A percentile compares a stretch with the other conserved stretches of the same genome.
phyloP scores from a whole-genome alignment of 306 rosid genomes.

The Coriaria nepalensis region DNA sequence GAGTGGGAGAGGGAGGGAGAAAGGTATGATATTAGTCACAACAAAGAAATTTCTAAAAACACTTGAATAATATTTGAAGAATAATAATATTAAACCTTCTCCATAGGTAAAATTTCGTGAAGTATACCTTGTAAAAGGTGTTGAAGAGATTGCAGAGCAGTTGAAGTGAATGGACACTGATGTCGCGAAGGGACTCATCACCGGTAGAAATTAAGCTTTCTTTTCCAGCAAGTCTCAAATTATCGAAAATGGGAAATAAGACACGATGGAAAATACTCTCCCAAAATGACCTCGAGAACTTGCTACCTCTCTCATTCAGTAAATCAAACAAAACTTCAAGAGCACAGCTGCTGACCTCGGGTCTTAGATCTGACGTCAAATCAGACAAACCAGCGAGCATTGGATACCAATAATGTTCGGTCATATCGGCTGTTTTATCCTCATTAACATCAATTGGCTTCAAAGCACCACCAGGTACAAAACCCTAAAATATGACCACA shows the following conservation, averaged over 20 bases:
- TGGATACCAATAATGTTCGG: conserved; percentile 99
- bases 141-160: conserved; percentile 97
- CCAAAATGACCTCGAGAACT: conserved; percentile 88
- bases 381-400: conserved; percentile 99
- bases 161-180: conserved; percentile 94
- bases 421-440: conserved; percentile 59
- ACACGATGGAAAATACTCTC: conserved; percentile 96
- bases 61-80: background rate
- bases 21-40: background rate
- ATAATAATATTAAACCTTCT: background rate
- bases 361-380: conserved; percentile 87
- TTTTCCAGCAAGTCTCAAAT: conserved; percentile 90
- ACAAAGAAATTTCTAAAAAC: conserved; percentile 9
- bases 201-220: conserved; percentile 54
- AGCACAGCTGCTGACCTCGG: conserved; percentile 96
- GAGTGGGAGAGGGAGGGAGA: too few species aligned
- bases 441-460: conserved; percentile 57
- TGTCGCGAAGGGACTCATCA: conserved; percentile 83
- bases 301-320: conserved; percentile 92
- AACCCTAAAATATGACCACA: conserved; percentile 36
- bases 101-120: too few species aligned
- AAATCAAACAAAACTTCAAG: conserved; percentile 97
- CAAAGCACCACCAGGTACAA: conserved; percentile 90
- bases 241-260: conserved; percentile 97
- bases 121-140: conserved; percentile 96